phyloP scores from a whole-genome alignment of 805 yeast species.

The Metschnikowia santaceciliae region DNA sequence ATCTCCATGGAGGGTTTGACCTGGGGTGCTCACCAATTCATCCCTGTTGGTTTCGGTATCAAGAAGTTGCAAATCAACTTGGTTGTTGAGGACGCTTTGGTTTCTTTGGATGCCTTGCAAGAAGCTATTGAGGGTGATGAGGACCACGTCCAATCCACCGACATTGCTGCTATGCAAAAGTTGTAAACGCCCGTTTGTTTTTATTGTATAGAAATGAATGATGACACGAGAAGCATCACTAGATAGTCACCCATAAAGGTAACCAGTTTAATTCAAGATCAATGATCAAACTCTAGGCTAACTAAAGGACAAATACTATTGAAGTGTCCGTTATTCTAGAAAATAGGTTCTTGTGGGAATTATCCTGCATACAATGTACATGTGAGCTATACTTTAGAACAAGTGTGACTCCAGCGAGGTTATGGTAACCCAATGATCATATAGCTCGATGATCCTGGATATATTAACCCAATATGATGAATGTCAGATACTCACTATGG shows the following conservation, averaged over 20 bases:
- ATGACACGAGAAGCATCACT: slow-evolving; percentile 6
- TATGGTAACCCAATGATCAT: too few species aligned
- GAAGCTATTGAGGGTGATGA: slow-evolving; percentile 79
- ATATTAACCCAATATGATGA: too few species aligned
- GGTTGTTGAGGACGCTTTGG: slow-evolving; percentile 97
- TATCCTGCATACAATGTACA: too few species aligned
- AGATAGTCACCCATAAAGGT: too few species aligned
- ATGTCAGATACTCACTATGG: too few species aligned
- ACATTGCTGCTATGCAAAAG: slow-evolving; percentile 97
- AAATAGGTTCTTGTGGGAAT: too few species aligned
- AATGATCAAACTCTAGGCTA: not conserved
- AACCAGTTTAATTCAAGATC: too few species aligned
- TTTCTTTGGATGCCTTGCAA: slow-evolving; percentile 88
- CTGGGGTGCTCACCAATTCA: slow-evolving; percentile 97
- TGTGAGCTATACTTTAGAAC: too few species aligned
- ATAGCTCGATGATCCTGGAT: too few species aligned
- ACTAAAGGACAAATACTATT: too few species aligned
- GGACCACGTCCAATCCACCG: slow-evolving; percentile 99
- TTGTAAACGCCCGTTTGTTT: slow-evolving; percentile 49
- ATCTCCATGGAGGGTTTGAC: slow-evolving; percentile 87
- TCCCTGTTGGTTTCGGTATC: slow-evolving; percentile 99
- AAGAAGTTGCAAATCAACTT: slow-evolving; percentile 97
- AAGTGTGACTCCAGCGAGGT: too few species aligned
- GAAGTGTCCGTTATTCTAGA: too few species aligned
- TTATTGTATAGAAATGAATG: slow-evolving; percentile 24